These are phyloP conservation scores for Talaromyces proteolyticus DNA, from an alignment of 495 filamentous ascomycete species.

Conservation along the genomic window DNA sequence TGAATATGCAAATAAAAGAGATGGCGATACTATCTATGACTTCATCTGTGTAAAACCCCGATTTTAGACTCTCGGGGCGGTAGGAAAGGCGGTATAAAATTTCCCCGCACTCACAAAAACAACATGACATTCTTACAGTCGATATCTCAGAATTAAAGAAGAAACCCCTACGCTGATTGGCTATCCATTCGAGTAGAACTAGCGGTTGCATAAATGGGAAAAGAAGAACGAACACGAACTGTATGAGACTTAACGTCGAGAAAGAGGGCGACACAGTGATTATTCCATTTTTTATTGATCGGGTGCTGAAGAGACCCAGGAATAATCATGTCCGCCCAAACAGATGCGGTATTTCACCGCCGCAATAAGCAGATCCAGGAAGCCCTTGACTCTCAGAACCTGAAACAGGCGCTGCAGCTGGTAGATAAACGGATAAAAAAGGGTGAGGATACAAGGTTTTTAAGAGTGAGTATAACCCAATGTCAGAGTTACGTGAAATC, in stretches of 20 bases:
- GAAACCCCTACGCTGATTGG: neutral
- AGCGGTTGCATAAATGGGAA: neutral
- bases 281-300: neutral
- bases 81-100: neutral
- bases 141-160: neutral
- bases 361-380: constrained; percentile 54
- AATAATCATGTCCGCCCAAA: constrained; percentile 25
- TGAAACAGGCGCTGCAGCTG: constrained; percentile 54
- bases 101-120: neutral
- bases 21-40: too few species aligned
- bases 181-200: neutral
- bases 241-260: too few species aligned
- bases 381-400: constrained; percentile 48
- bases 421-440: constrained; percentile 57
- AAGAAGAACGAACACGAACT: neutral
- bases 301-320: neutral
- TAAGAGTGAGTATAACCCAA: constrained; percentile 21
- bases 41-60: too few species aligned
- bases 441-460: constrained; percentile 44
- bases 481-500: neutral
- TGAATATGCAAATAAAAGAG: too few species aligned
- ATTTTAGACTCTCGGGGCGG: too few species aligned
- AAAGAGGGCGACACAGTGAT: too few species aligned
- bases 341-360: constrained; percentile 42
- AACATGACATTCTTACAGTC: too few species aligned